These are phyloP conservation scores for Penicillium maclennaniae DNA, from an alignment of 495 filamentous ascomycete genomes.

Conservation along the genomic window DNA sequence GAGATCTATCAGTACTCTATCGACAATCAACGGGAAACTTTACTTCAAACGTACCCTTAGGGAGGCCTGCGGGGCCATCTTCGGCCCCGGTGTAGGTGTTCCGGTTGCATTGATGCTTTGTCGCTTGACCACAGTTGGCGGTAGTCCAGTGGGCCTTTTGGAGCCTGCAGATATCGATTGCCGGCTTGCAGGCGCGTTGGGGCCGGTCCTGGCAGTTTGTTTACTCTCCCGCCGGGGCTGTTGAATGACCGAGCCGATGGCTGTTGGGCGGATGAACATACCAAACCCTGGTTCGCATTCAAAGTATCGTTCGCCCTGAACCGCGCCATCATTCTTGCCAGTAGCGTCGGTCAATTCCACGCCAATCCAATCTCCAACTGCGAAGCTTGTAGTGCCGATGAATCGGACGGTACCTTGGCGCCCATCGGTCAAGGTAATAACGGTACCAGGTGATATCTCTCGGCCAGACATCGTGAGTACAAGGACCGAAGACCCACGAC, in stretches of 20 bases:
- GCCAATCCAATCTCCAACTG: constrained; percentile 81
- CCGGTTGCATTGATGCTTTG: constrained; percentile 60
- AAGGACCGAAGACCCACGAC: constrained; percentile 11
- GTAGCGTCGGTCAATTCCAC: constrained; percentile 78
- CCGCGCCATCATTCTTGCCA: constrained; percentile 93
- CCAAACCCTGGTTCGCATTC: constrained; percentile 74
- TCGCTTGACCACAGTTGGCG: constrained; percentile 53
- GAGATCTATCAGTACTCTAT: not conserved
- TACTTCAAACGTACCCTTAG: constrained; percentile 49
- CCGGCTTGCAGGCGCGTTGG: constrained; percentile 26
- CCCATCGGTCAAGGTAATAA: constrained; percentile 70
- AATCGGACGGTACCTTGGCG: constrained; percentile 75
- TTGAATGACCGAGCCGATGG: constrained; percentile 55
- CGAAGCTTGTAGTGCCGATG: constrained; percentile 73
- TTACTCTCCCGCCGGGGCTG: constrained; percentile 47
- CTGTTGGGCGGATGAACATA: constrained; percentile 79
- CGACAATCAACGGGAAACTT: not conserved
- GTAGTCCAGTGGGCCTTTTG: constrained; percentile 40
- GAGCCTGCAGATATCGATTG: constrained; percentile 31
- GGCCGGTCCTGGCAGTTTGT: constrained; percentile 27
- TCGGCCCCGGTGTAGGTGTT: constrained; percentile 61
- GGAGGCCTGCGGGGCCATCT: constrained; percentile 47
- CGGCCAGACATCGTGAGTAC: constrained; percentile 32
- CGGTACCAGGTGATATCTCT: constrained; percentile 46
- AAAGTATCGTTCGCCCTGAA: constrained; percentile 88